Percentiles rank a stretch among this genome's conserved stretches.
Conservation (phyloP, 23 red algal genomes). For the Agarophyton chilense region DNA sequence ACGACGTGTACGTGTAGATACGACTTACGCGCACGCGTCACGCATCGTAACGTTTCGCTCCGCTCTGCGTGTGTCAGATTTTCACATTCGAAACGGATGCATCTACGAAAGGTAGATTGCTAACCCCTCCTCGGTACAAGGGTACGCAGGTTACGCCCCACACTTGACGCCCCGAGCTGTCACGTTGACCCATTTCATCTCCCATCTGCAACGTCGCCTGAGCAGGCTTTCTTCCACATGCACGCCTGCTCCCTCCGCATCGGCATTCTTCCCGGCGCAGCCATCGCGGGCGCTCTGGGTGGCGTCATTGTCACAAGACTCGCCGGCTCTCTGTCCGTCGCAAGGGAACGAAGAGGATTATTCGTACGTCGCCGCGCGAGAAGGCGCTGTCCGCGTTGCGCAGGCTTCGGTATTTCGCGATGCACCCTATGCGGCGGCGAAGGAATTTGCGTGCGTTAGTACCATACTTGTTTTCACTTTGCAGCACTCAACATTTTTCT, state of each 20-base stretch:
- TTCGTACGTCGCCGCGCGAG: slow-evolving; percentile 51
- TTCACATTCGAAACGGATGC: too few species aligned
- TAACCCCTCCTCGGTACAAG: too few species aligned
- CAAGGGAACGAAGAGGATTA: slow-evolving; percentile 22
- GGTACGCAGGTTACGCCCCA: too few species aligned
- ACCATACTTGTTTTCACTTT: background rate
- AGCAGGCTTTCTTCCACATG: background rate
- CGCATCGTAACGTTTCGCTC: too few species aligned
- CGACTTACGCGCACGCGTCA: too few species aligned
- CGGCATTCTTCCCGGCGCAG: slow-evolving; percentile 46
- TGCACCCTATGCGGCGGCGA: slow-evolving; percentile 50
- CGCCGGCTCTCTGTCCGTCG: background rate
- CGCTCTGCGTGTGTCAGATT: too few species aligned
- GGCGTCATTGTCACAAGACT: slow-evolving; percentile 32
- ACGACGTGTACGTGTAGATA: too few species aligned
- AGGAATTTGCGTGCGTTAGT: slow-evolving; percentile 42
- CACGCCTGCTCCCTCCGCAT: slow-evolving; percentile 19
- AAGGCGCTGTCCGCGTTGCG: slow-evolving; percentile 47
- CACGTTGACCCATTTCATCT: too few species aligned
- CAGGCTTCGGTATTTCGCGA: slow-evolving; percentile 53
- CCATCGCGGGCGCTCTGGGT: slow-evolving; percentile 25
- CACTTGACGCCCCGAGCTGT: too few species aligned
- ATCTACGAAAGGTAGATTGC: too few species aligned
- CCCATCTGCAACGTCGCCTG: background rate
- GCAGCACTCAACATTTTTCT: background rate